These are phyloP conservation scores for Chenopodium berlandieri DNA, from an alignment of 148 eudicot species.

Conservation along the genomic window DNA sequence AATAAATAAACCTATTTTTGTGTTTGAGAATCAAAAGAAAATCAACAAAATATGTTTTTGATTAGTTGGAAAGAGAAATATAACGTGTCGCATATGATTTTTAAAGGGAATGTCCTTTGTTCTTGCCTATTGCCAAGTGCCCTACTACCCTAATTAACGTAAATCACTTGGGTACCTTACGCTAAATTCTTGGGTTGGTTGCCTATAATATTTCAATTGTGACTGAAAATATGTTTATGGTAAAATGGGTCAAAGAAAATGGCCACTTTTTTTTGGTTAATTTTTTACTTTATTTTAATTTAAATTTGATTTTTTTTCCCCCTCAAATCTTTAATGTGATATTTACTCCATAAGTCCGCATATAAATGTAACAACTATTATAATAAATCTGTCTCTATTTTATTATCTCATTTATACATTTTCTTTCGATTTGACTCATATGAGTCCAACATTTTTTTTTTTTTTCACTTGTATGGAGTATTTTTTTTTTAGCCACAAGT, in stretches of 20 bases:
- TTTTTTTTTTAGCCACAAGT: no score
- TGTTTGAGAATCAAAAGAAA: background rate
- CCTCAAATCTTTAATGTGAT: no score
- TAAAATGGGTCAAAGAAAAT: background rate
- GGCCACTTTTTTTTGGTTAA: background rate
- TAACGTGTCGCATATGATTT: background rate
- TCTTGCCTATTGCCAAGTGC: slow-evolving; percentile 10
- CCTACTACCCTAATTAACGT: slow-evolving; percentile 16
- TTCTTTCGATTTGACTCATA: no score
- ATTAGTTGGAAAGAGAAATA: slow-evolving; percentile 13
- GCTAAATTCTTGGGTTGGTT: background rate
- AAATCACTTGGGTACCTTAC: background rate
- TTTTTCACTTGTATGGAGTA: no score
- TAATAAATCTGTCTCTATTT: no score
- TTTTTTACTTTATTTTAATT: no score
- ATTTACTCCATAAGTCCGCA: no score
- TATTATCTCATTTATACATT: no score
- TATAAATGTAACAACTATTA: no score
- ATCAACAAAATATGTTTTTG: background rate
- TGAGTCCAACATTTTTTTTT: no score
- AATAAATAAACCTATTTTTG: background rate
- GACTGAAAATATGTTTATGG: background rate
- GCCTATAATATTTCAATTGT: slow-evolving; percentile 3
- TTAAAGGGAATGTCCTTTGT: background rate
- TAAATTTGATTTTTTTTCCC: no score